Percentiles rank a stretch among this genome's conserved stretches.
Conservation (phyloP, 371 early-diverging fungal genomes). For the Mucor mucedo region DNA sequence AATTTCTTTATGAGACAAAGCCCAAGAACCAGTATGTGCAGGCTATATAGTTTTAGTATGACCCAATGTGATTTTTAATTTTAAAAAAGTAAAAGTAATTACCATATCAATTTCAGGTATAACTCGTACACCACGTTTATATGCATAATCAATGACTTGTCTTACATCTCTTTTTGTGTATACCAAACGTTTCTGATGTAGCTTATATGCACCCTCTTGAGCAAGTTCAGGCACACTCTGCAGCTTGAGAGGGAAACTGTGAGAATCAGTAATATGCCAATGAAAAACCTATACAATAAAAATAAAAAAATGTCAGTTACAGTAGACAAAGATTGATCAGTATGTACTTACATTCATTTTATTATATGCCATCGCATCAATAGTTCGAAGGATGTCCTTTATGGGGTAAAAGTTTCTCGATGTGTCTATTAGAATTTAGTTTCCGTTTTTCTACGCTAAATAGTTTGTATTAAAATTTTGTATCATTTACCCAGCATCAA, state of each 20-base stretch:
- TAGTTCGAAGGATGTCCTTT: constrained; percentile 56
- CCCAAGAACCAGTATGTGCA: constrained; percentile 73
- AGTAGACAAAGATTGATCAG: not conserved
- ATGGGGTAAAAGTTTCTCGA: constrained; percentile 79
- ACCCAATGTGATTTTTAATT: not conserved
- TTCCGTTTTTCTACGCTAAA: not conserved
- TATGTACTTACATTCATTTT: constrained; percentile 57
- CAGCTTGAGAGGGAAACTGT: constrained; percentile 66
- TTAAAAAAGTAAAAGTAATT: constrained; percentile 16
- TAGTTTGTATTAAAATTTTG: constrained; percentile 1
- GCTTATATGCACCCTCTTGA: constrained; percentile 53
- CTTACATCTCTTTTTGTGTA: constrained; percentile 70
- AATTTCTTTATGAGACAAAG: constrained; percentile 37
- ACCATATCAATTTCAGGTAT: constrained; percentile 83
- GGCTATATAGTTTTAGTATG: constrained; percentile 42
- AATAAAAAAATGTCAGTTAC: not conserved
- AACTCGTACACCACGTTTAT: constrained; percentile 56
- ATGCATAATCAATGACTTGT: constrained; percentile 66
- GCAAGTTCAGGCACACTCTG: constrained; percentile 55
- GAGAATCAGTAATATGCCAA: constrained; percentile 81
- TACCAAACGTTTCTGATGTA: constrained; percentile 48
- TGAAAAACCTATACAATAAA: constrained; percentile 58
- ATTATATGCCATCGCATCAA: constrained; percentile 62
- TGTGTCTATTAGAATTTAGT: constrained; percentile 56
- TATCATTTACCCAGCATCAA: constrained; percentile 55